Percentiles rank a stretch among this genome's conserved stretches.
Conservation (phyloP, 768 basidiomycete genomes). For the Vishniacozyma victoriae region DNA sequence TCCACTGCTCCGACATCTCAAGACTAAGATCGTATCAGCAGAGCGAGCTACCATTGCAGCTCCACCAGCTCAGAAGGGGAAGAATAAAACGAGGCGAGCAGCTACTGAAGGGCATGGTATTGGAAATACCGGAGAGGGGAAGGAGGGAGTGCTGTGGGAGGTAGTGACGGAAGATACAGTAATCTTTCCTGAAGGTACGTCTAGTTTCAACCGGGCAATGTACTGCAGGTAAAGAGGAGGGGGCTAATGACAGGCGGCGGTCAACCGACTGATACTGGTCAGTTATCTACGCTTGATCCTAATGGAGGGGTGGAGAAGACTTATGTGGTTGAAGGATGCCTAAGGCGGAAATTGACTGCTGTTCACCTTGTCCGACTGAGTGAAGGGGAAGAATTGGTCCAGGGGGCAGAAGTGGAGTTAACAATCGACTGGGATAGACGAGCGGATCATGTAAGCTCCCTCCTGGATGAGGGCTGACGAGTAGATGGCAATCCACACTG, state of each 20-base stretch:
- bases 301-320: slow-evolving; percentile 13
- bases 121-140: neutral
- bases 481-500: slow-evolving; percentile 44
- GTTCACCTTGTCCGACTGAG: slow-evolving; percentile 39
- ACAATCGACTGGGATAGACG: slow-evolving; percentile 44
- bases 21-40: slow-evolving; percentile 20
- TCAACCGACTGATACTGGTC: slow-evolving; percentile 43
- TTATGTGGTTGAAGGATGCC: slow-evolving; percentile 31
- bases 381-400: slow-evolving; percentile 3
- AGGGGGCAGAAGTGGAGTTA: slow-evolving; percentile 25
- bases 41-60: slow-evolving; percentile 21
- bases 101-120: neutral
- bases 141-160: slow-evolving; percentile 33
- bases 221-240: neutral
- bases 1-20: slow-evolving; percentile 24
- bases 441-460: slow-evolving; percentile 32
- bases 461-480: neutral
- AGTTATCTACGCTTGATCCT: slow-evolving; percentile 15
- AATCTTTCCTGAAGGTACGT: slow-evolving; percentile 45
- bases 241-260: slow-evolving; percentile 35
- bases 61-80: slow-evolving; percentile 34
- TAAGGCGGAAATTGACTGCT: slow-evolving; percentile 29
- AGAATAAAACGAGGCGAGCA: slow-evolving; percentile 9
- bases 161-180: slow-evolving; percentile 43
- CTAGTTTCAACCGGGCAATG: neutral